Conservation (phyloP, 1,284 basidiomycete species). For the Puccinia triticina region DNA sequence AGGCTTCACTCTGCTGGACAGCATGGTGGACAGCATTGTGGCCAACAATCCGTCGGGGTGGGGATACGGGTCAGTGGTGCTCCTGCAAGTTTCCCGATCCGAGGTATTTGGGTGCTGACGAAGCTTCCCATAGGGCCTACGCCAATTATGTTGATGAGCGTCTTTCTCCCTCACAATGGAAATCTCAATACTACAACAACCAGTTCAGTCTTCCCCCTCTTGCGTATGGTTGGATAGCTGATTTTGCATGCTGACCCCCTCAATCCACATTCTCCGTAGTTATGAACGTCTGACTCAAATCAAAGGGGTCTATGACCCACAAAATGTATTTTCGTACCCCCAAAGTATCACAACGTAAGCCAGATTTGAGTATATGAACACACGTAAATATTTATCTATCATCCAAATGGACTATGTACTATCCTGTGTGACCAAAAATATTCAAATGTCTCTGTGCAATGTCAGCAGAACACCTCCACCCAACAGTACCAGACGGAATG, state of each 20-base stretch:
- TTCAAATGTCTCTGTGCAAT: too few species aligned
- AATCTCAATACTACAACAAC: slow-evolving; percentile 28
- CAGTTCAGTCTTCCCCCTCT: slow-evolving; percentile 2
- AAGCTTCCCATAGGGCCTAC: slow-evolving; percentile 19
- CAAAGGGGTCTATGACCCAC: slow-evolving; percentile 35
- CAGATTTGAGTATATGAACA: too few species aligned
- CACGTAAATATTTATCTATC: too few species aligned
- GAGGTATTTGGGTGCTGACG: not conserved
- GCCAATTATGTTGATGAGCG: slow-evolving; percentile 43
- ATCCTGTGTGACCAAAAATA: too few species aligned
- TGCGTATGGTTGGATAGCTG: not conserved
- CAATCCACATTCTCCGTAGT: not conserved
- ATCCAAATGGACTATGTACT: too few species aligned
- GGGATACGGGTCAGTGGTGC: slow-evolving; percentile 25
- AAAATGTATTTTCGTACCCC: slow-evolving; percentile 29
- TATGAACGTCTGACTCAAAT: slow-evolving; percentile 21
- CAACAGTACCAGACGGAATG: too few species aligned
- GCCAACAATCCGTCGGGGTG: slow-evolving; percentile 27
- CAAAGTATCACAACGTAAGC: slow-evolving; percentile 24
- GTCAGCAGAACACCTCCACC: too few species aligned
- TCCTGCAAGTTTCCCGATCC: not conserved
- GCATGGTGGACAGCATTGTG: slow-evolving; percentile 30
- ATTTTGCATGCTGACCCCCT: not conserved
- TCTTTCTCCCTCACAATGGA: slow-evolving; percentile 27
- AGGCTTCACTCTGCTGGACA: slow-evolving; percentile 19